These are phyloP conservation scores for Rhipidocladum racemiflorum DNA, from an alignment of 176 grass and related monocot genomes.

Conservation along the genomic window DNA sequence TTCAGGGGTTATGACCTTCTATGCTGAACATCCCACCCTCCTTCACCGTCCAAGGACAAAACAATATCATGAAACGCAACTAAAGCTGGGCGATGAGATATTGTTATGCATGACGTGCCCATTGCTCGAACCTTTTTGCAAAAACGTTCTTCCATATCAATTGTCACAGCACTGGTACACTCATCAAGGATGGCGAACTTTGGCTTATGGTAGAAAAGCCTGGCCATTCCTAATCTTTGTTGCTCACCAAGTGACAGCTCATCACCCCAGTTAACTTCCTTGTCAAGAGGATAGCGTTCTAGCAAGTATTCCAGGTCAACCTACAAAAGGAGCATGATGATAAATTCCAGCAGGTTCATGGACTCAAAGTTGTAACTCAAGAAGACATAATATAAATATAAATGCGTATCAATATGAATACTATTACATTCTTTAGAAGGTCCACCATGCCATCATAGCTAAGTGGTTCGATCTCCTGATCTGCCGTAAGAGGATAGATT, in stretches of 20 bases:
- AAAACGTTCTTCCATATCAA: conserved; percentile 97
- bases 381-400: conserved; percentile 19
- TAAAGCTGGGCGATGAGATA: conserved; percentile 94
- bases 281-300: conserved; percentile 88
- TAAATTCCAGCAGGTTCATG: conserved; percentile 33
- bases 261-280: conserved; percentile 98
- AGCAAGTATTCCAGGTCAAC: conserved; percentile 97
- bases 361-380: conserved; percentile 24
- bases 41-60: conserved; percentile 95
- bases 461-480: conserved; percentile 82
- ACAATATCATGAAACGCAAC: conserved; percentile 99
- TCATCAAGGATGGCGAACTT: conserved; percentile 99
- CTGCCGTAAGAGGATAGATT: conserved; percentile 89
- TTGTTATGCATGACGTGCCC: conserved; percentile 98
- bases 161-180: conserved; percentile 98
- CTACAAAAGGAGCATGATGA: conserved; percentile 50
- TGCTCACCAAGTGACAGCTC: conserved; percentile 98
- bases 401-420: not conserved
- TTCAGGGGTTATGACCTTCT: conserved; percentile 59
- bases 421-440: conserved; percentile 91
- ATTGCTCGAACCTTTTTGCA: conserved; percentile 92
- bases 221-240: conserved; percentile 98
- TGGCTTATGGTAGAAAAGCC: conserved; percentile 96
- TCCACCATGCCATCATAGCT: conserved; percentile 81
- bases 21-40: conserved; percentile 82